Percentiles rank a stretch among this genome's conserved stretches.
Conservation (phyloP, 2,329 filamentous ascomycete species). For the Alternaria sp. region DNA sequence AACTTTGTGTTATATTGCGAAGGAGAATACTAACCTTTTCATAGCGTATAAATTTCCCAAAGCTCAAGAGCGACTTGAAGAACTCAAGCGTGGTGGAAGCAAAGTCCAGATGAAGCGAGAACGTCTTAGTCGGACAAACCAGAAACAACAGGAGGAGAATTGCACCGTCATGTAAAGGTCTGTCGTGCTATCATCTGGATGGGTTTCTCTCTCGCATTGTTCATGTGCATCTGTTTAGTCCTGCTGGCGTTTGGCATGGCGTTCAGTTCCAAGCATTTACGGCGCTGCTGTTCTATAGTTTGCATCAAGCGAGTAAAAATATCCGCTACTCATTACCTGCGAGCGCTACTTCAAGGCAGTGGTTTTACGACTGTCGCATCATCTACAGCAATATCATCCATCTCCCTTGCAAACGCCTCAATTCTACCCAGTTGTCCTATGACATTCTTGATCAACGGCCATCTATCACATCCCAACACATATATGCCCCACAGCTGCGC, state of each 20-base stretch:
- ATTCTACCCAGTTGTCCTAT: constrained; percentile 57
- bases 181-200: neutral
- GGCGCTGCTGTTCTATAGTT: neutral
- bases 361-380: neutral
- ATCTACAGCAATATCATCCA: constrained; percentile 5
- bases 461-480: constrained; percentile 47
- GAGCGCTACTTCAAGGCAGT: neutral
- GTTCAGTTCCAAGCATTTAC: neutral
- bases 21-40: constrained; percentile 21
- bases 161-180: constrained; percentile 77
- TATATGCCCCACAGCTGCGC: constrained; percentile 65
- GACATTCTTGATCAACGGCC: constrained; percentile 58
- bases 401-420: constrained; percentile 54
- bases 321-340: neutral
- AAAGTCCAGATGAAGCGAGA: constrained; percentile 77
- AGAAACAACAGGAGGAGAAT: constrained; percentile 86
- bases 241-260: neutral
- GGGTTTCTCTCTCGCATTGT: neutral
- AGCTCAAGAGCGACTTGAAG: constrained; percentile 89
- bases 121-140: constrained; percentile 81
- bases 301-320: neutral
- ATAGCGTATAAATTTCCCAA: constrained; percentile 93
- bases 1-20: neutral
- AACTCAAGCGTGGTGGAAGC: constrained; percentile 82
- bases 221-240: neutral